A percentile compares a stretch with the other conserved stretches of the same genome.
Evolutionary conservation across 805 yeast species (phyloP).

Genomic region (Barnettozyma botsteinii): DNA sequence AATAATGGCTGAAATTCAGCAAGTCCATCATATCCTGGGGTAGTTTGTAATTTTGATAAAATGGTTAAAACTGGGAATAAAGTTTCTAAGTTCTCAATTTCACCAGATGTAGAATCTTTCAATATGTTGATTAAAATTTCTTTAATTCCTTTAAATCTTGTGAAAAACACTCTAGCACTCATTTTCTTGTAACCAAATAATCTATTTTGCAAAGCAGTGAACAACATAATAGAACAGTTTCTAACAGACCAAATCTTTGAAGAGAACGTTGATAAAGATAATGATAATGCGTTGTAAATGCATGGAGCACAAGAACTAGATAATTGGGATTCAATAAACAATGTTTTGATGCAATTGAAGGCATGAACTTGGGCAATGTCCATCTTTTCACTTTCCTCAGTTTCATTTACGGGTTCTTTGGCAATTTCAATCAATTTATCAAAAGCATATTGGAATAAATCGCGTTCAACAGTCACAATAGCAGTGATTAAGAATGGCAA

Average conservation of each 20-base stretch:
- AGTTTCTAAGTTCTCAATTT: constrained; percentile 42
- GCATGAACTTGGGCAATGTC: constrained; percentile 95
- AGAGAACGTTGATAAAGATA: constrained; percentile 59
- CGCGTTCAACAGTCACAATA: constrained; percentile 43
- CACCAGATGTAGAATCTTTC: constrained; percentile 23
- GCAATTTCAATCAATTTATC: constrained; percentile 51
- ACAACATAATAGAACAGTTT: constrained; percentile 91
- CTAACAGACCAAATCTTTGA: constrained; percentile 78
- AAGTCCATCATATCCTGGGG: constrained; percentile 48
- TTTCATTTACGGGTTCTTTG: constrained; percentile 36
- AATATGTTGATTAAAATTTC: constrained; percentile 43
- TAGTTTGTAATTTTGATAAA: constrained; percentile 59
- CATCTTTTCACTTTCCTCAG: constrained; percentile 45
- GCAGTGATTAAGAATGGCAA: constrained; percentile 77
- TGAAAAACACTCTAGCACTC: constrained; percentile 66
- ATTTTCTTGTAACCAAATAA: constrained; percentile 59
- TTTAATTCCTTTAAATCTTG: constrained; percentile 50
- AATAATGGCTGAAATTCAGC: constrained; percentile 47
- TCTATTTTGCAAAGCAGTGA: constrained; percentile 75
- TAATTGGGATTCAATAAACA: constrained; percentile 69
- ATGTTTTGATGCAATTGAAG: constrained; percentile 71
- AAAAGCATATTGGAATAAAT: constrained; percentile 46
- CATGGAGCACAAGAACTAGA: constrained; percentile 44
- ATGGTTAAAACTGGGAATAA: constrained; percentile 74
- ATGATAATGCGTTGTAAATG: constrained; percentile 50